These are phyloP conservation scores for Nothophaeocryptopus gaeumannii DNA, from an alignment of 2,329 filamentous ascomycete species.

Conservation along the genomic window DNA sequence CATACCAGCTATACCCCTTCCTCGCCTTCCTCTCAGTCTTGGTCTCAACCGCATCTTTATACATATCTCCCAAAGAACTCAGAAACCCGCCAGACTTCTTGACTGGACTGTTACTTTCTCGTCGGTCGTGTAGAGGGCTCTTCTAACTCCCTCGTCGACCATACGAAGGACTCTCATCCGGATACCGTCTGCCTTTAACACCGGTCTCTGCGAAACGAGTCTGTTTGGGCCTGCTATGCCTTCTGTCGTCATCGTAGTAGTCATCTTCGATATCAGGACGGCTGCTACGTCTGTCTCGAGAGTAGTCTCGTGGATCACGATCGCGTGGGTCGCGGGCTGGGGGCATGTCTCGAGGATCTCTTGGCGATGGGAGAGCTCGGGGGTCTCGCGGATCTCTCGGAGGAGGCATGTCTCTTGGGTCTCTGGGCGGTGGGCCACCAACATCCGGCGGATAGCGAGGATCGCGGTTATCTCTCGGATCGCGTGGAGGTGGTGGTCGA, in stretches of 20 bases:
- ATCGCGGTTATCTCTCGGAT: background rate
- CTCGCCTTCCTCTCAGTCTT: too few species aligned
- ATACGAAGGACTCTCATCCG: constrained; percentile 4
- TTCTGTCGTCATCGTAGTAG: constrained; percentile 11
- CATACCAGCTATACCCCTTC: too few species aligned
- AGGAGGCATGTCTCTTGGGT: constrained; percentile 9
- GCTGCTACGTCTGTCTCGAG: constrained; percentile 7
- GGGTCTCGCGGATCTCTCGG: constrained; percentile 5
- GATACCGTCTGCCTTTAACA: constrained; percentile 14
- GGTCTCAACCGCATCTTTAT: too few species aligned
- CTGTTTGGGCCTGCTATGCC: constrained; percentile 12
- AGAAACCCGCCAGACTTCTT: too few species aligned
- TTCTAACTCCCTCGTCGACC: too few species aligned
- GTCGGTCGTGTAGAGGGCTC: too few species aligned
- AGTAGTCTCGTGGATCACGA: constrained; percentile 7
- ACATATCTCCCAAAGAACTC: too few species aligned
- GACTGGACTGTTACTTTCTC: too few species aligned
- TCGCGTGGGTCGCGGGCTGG: constrained; percentile 7
- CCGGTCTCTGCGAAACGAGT: constrained; percentile 16
- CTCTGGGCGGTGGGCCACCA: constrained; percentile 2
- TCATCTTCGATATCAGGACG: constrained; percentile 9
- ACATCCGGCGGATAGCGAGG: constrained; percentile 6
- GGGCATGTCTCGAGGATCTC: constrained; percentile 7
- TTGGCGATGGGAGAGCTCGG: constrained; percentile 1
- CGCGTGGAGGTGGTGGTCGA: constrained; percentile 1